Conservation (phyloP, 2,329 filamentous ascomycete species). For the Cryphonectria radicalis region DNA sequence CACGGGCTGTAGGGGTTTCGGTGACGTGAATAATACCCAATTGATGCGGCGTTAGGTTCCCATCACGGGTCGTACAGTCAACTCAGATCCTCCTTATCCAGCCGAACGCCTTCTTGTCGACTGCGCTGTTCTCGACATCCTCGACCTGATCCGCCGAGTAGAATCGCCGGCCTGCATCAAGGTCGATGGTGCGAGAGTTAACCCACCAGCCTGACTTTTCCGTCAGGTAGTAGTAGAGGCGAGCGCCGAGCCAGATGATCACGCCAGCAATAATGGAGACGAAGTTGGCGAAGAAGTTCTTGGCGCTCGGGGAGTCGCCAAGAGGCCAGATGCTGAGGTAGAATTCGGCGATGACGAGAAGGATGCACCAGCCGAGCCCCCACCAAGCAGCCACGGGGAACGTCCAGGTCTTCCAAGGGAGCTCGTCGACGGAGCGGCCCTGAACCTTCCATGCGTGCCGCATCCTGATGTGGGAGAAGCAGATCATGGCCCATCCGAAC, state of each 20-base stretch:
- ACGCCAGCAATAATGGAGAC: conserved; percentile 48
- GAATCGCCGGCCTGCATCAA: conserved; percentile 38
- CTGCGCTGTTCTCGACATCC: conserved; percentile 18
- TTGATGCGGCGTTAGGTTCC: no score
- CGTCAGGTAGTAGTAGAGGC: conserved; percentile 43
- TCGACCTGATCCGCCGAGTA: conserved; percentile 22
- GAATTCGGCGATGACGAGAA: conserved; percentile 52
- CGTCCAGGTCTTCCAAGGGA: conserved; percentile 49
- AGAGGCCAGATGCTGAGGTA: conserved; percentile 53
- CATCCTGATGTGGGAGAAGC: conserved; percentile 48
- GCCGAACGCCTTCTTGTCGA: conserved; percentile 31
- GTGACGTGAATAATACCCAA: no score
- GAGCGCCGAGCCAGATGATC: conserved; percentile 46
- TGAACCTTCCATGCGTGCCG: conserved; percentile 46
- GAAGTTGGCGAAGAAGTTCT: conserved; percentile 52
- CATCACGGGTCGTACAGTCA: neutral
- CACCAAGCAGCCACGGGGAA: conserved; percentile 49
- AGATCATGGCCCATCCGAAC: conserved; percentile 50
- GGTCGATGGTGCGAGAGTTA: conserved; percentile 39
- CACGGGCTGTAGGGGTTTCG: neutral
- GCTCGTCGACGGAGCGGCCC: conserved; percentile 41
- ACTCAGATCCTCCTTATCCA: conserved; percentile 20
- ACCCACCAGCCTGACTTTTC: conserved; percentile 37
- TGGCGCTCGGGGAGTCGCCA: conserved; percentile 37
- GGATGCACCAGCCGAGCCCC: conserved; percentile 48